A percentile compares a stretch with the other conserved stretches of the same genome.
Evolutionary conservation across 2,329 filamentous ascomycete species (phyloP).

Genomic region (Aureobasidium sp.): DNA sequence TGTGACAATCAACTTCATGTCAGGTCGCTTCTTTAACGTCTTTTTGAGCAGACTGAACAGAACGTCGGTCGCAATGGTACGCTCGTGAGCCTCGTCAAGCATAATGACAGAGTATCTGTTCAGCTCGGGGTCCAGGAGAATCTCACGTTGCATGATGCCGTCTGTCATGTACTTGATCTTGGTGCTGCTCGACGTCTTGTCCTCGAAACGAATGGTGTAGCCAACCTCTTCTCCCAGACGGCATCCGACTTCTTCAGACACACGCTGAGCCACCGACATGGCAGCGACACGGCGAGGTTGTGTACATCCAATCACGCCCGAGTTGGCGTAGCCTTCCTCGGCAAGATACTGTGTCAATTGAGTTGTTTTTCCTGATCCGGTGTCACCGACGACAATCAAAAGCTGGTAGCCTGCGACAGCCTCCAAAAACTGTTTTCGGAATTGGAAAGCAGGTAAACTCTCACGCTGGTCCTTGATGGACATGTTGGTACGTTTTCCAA

Average conservation of each 20-base stretch:
- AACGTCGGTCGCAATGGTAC: conserved; percentile 92
- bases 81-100: conserved; percentile 95
- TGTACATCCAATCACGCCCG: conserved; percentile 89
- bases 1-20: conserved; percentile 92
- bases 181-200: conserved; percentile 77
- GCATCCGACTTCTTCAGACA: conserved; percentile 91
- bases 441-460: conserved; percentile 78
- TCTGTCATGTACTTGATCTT: conserved; percentile 99
- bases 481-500: conserved; percentile 81
- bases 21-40: conserved; percentile 72
- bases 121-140: conserved; percentile 82
- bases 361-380: conserved; percentile 93
- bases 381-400: conserved; percentile 93
- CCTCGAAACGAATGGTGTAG: conserved; percentile 96
- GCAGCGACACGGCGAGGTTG: conserved; percentile 95
- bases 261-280: conserved; percentile 95
- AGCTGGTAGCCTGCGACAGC: conserved; percentile 84
- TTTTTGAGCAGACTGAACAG: conserved; percentile 93
- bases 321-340: conserved; percentile 79
- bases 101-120: conserved; percentile 93
- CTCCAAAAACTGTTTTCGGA: conserved; percentile 78
- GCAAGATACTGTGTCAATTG: conserved; percentile 93
- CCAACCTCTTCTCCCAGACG: conserved; percentile 85
- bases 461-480: conserved; percentile 94
- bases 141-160: conserved; percentile 93